Evolutionary conservation across 169 alveolate species (phyloP).

Genomic region (Plasmodium coatneyi): DNA sequence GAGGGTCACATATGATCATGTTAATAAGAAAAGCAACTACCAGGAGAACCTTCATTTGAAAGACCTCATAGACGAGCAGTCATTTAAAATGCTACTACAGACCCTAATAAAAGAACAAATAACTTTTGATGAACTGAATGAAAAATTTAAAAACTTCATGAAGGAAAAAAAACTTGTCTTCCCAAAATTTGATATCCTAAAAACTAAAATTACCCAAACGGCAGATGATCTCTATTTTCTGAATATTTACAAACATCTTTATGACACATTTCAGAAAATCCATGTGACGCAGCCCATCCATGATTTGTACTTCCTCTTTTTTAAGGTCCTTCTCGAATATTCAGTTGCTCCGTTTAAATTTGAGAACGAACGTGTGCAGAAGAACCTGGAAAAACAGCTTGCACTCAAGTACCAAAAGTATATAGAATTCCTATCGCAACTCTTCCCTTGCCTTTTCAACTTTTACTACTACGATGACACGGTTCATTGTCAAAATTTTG

Average conservation of each 20-base stretch:
- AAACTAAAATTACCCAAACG: background rate
- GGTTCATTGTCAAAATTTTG: slow-evolving; percentile 7
- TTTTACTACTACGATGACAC: slow-evolving; percentile 19
- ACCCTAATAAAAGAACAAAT: background rate
- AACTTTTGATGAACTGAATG: background rate
- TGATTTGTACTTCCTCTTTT: background rate
- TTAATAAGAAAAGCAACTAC: background rate
- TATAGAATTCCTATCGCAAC: background rate
- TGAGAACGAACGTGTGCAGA: background rate
- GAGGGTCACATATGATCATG: slow-evolving; percentile 19
- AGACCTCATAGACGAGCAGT: slow-evolving; percentile 20
- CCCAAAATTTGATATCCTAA: slow-evolving; percentile 9
- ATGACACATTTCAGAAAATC: slow-evolving; percentile 2
- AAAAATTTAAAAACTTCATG: background rate
- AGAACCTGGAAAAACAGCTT: background rate
- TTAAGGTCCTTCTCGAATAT: slow-evolving; percentile 9
- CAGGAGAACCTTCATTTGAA: background rate
- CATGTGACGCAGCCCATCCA: slow-evolving; percentile 22
- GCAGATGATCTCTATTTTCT: background rate
- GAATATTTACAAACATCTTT: slow-evolving; percentile 15
- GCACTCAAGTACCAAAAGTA: background rate
- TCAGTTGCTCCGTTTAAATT: background rate
- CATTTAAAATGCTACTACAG: slow-evolving; percentile 1
- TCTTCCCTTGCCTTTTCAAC: slow-evolving; percentile 21
- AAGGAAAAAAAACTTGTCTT: background rate